Evolutionary conservation across 176 grass and related monocot species (phyloP), one percentile per base, ranked within the genome.

Genomic region (Zoysia pacifica): DNA sequence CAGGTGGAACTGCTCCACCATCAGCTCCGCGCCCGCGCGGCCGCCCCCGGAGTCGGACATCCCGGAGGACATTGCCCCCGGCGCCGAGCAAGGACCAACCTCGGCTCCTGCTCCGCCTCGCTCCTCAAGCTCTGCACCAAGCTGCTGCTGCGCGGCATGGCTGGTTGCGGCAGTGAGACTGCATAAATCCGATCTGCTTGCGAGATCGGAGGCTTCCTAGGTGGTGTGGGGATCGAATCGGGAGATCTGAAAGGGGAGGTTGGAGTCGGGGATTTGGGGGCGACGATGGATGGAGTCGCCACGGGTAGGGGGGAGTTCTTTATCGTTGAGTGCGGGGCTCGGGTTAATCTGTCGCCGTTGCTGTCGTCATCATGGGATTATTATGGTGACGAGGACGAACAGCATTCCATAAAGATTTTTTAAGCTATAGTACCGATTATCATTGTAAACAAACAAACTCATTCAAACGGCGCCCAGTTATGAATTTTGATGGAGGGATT

Each of bases 1-100:
- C 67, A 90, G 89, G 75, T 85, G 88, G 88, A 98, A 98, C 61
- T 89, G 90, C 73, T 85, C 56, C 20, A 89, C 79, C 88, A 98
- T 98, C 83, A 94, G 90, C 81, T 94, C 95, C 65, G 70, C 89
- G 43, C 76, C 61, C 38, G 76, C 79, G 62, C 88, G 88, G 53
- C 78, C 91, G 37, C 72, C 72, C 66, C 48, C 83, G 1, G 94
- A 86, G 79, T 97, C 94, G 36, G 91, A 76, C 66, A 89, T 79
- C 36, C 73, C 54, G 74, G 91, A 87, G 74, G 91, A 87, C 88
- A 93, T 91, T 76, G 82, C 28, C 38, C 60, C 49, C 55, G 72
- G 55, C 43, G 48, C 50, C 72, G 58, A 72, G 58, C 45, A 14
- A 15, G 45, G 48, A 36, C 44, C 38, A 15, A 35, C 36, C 11